Base-by-base conservation (phyloP, 2,329 filamentous ascomycete species). In the Cladosporium sp. region DNA sequence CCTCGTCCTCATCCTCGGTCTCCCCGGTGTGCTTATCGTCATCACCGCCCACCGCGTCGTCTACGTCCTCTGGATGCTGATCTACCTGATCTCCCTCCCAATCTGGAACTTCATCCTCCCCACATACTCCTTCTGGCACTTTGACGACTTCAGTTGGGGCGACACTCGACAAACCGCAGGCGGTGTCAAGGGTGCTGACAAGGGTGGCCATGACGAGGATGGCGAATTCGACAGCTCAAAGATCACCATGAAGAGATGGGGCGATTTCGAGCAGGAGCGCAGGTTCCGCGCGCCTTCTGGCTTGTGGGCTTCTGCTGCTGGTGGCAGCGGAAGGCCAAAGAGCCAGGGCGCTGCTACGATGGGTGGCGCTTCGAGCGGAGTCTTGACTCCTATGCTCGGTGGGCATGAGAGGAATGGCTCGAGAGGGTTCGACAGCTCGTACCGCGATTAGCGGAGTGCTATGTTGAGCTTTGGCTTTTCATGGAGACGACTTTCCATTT, bases 211-310 rank as follows among this genome's bases (percentile, higher is more conserved):
- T 49, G 70, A 63, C 25, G 92, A 93, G 70, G 91, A 97, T 75
- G 94, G 94, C 64, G 94, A 97, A 75, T 99, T 99, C 69, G 95
- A 99, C 75, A 95, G 89, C 74, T 95, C 88, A 75, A 96, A 97
- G 84, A 99, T 99, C 73, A 97, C 93, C 38, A 99, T 99, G 94
- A 97, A 96, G 82, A 81, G 94, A 67, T 99, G 94, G 94, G 89
- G 88, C 63, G 94, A 99, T 76, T 99, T 97, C 72, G 94, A 99
- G 80, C 84, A 83, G 74, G 87, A 73, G 55, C 61, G 71, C 37
- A 55, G 72, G 28, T 49, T 71, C 56, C 59, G 63, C 22, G 64
- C 61, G 4, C 59, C 49, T 7, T 34, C 30, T 9, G 30, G 30
- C 9, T 5, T 34, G 7, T 34, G 30, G 30, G 11, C 8, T 34